A percentile compares a stretch with the other conserved stretches of the same genome.
phyloP scores from a whole-genome alignment of 2,329 filamentous ascomycete genomes.

The Xylaria sp. region DNA sequence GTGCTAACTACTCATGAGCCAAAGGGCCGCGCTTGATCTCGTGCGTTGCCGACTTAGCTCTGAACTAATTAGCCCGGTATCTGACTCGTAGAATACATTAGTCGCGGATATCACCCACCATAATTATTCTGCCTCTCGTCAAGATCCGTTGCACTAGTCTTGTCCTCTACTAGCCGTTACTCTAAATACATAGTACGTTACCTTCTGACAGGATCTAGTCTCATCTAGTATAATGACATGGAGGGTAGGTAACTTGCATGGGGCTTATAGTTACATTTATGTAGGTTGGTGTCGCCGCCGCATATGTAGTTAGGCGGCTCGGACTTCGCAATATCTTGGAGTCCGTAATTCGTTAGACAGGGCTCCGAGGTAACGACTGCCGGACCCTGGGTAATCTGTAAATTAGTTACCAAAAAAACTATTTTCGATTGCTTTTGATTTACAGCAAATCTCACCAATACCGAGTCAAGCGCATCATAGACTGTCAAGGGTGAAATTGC shows the following conservation, averaged over 20 bases:
- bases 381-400: background rate
- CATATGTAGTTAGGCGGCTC: slow-evolving; percentile 27
- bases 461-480: slow-evolving; percentile 15
- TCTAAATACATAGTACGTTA: background rate
- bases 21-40: slow-evolving; percentile 12
- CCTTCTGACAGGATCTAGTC: slow-evolving; percentile 5
- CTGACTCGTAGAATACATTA: slow-evolving; percentile 2
- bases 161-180: background rate
- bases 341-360: background rate
- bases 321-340: slow-evolving; percentile 13
- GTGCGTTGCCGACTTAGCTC: background rate
- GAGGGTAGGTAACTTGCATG: slow-evolving; percentile 10
- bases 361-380: slow-evolving; percentile 8
- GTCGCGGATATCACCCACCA: background rate
- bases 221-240: slow-evolving; percentile 6
- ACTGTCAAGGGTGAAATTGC: background rate
- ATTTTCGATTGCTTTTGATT: slow-evolving; percentile 7
- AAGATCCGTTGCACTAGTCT: slow-evolving; percentile 16
- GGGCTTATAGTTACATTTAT: too few species aligned
- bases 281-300: slow-evolving; percentile 18
- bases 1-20: slow-evolving; percentile 10
- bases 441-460: slow-evolving; percentile 7
- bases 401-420: background rate
- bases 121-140: slow-evolving; percentile 14
- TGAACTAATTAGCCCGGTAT: background rate